Conservation (phyloP, 2,329 filamentous ascomycete species). For the Mariannaea elegans region DNA sequence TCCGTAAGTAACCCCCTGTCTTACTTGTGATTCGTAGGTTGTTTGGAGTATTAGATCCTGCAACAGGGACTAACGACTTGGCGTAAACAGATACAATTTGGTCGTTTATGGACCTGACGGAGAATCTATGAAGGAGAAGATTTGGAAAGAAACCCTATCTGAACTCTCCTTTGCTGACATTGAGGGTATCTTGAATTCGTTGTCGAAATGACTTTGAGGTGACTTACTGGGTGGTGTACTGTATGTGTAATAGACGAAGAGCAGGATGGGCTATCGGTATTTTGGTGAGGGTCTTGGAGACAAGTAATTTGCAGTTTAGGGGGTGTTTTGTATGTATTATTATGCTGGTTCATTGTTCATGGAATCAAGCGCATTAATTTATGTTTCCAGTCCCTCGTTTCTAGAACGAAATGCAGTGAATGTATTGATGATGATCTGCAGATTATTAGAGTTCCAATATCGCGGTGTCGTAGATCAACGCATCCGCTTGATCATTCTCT, state of each 20-base stretch:
- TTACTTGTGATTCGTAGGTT: not conserved
- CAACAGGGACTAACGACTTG: slow-evolving; percentile 21
- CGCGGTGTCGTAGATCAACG: too few species aligned
- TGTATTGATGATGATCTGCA: too few species aligned
- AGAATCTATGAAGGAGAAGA: slow-evolving; percentile 42
- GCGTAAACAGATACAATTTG: slow-evolving; percentile 41
- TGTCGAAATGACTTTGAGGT: slow-evolving; percentile 11
- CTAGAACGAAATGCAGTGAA: too few species aligned
- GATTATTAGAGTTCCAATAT: too few species aligned
- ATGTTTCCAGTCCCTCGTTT: too few species aligned
- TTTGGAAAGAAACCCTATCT: slow-evolving; percentile 51
- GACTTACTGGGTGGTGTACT: too few species aligned
- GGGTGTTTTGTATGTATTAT: too few species aligned
- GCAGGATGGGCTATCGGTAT: too few species aligned
- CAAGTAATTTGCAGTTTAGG: too few species aligned
- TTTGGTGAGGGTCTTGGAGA: too few species aligned
- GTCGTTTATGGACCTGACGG: slow-evolving; percentile 48
- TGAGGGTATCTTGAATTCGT: slow-evolving; percentile 24
- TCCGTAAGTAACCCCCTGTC: slow-evolving; percentile 28
- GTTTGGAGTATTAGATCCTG: not conserved
- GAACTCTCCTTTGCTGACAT: slow-evolving; percentile 46
- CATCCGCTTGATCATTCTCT: too few species aligned
- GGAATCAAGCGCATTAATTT: too few species aligned
- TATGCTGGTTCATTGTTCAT: not conserved
- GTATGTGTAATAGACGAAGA: not conserved